Conservation (phyloP, 1,284 basidiomycete species). For the Puccinia novopanici region DNA sequence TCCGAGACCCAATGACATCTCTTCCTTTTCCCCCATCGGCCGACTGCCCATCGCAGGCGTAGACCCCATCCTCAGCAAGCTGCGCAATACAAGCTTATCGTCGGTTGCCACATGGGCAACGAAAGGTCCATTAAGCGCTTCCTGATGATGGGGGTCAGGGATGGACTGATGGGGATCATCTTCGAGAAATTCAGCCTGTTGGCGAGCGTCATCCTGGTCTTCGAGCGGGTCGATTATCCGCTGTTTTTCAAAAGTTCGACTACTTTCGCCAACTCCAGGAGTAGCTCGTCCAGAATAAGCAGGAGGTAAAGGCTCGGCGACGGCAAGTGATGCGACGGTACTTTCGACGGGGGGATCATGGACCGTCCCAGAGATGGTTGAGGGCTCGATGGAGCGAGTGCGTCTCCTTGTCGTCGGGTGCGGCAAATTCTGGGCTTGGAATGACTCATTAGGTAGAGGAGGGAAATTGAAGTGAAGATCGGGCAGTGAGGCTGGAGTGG, state of each 20-base stretch:
- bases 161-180: not conserved
- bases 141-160: not conserved
- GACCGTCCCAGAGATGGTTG: not conserved
- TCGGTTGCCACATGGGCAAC: conserved; percentile 39
- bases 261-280: not conserved
- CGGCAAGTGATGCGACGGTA: not conserved
- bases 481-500: not conserved
- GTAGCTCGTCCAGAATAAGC: conserved; percentile 25
- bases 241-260: conserved; percentile 18
- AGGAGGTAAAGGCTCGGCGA: not conserved
- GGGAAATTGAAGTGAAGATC: not conserved
- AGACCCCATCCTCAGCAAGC: conserved; percentile 12
- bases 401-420: not conserved
- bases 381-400: not conserved
- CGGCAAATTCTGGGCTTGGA: not conserved
- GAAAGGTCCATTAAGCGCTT: not conserved
- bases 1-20: not conserved
- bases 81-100: conserved; percentile 18
- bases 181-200: not conserved
- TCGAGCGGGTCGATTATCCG: not conserved
- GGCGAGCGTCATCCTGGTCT: no score
- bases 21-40: not conserved
- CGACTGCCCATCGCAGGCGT: not conserved
- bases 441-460: not conserved
- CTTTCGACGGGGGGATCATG: not conserved